Base-by-base conservation (phyloP, 768 basidiomycete genomes). In the Lentinula sp. region DNA sequence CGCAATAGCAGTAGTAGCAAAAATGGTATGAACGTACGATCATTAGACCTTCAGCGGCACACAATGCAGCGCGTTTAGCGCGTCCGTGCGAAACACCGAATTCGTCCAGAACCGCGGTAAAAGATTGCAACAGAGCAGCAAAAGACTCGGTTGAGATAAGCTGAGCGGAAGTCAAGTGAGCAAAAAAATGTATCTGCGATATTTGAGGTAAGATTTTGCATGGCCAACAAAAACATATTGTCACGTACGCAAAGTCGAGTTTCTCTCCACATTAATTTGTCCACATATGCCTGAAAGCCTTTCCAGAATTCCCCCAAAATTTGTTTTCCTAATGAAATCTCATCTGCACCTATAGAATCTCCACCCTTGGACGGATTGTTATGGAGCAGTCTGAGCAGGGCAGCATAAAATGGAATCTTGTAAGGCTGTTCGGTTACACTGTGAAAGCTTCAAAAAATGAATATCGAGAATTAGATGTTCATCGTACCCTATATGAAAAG, bases 361-460 rank as follows among this genome's bases (percentile, higher is more conserved):
- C 72, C 73, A 3, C 71, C 68, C 46, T 74, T 70, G 4, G 73
- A 75, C 5, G 73, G 71, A 41, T 72, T 77, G 66, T 84, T 81
- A 66, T 85, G 81, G 42, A 98, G 76, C 42, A 86, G 74, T 20
- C 87, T 81, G 52, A 97, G 79, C 16, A 98, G 74, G 10, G 91
- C 85, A 12, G 92, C 92, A 73, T 94, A 95, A 69, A 86, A 90
- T 0, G 93, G 89, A 39, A 92, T 90, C 78, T 98, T 99, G 79
- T 86, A 95, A 0, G 95, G 95, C 67, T 97, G 90, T 74, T 98
- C 93, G 0, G 89, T 93, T 57, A 93, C 85, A 54, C 92, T 94
- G 68, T 4, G 18, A 20, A 9, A 48, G 64, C 5, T 35, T 51
- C 50, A 35, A 33, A 16, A 51, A 72, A 56, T 60, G 51, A 16